phyloP scores from a whole-genome alignment of 768 basidiomycete genomes.

The Suillus fuscotomentosus region DNA sequence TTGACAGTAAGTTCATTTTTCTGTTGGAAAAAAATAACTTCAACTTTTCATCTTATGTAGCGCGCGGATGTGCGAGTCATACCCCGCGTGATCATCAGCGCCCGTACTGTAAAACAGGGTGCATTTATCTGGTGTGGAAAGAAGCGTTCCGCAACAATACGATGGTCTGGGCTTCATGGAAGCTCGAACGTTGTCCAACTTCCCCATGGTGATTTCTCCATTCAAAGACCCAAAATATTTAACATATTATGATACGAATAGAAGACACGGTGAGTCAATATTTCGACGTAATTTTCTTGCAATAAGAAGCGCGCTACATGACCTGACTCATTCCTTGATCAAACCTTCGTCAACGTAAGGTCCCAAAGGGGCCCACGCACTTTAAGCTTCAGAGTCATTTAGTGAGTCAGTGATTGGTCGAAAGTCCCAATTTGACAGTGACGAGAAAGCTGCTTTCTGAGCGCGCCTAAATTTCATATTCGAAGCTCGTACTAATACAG shows the following conservation, averaged over 20 bases:
- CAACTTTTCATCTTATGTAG: neutral
- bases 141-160: neutral
- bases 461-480: neutral
- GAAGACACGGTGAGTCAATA: neutral
- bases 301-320: neutral
- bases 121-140: neutral
- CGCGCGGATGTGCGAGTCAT: neutral
- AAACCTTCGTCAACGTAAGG: neutral
- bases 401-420: neutral
- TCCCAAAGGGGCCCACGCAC: neutral
- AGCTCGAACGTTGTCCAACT: slow-evolving; percentile 4
- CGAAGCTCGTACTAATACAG: neutral
- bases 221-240: neutral
- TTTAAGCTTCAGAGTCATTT: neutral
- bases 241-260: neutral
- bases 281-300: neutral
- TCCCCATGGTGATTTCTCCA: neutral
- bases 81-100: neutral
- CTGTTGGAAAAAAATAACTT: neutral
- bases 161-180: slow-evolving; percentile 4
- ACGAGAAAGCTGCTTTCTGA: neutral
- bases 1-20: neutral
- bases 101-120: neutral
- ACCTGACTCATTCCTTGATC: neutral
- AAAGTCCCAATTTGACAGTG: neutral